Base-by-base conservation (phyloP, 176 grass and related monocot species). In the Tillandsia leiboldiana region DNA sequence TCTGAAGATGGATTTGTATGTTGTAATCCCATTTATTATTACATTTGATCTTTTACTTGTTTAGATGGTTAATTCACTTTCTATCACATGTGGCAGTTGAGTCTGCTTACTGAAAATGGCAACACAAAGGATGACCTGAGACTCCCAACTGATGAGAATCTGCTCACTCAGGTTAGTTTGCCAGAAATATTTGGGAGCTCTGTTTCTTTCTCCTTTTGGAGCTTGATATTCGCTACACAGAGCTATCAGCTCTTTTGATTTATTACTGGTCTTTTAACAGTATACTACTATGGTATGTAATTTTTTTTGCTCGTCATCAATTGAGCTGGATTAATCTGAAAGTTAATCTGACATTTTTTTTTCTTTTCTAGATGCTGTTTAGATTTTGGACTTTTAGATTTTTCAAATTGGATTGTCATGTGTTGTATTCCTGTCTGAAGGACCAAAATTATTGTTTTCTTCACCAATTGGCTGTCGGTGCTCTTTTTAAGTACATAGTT, bases 1-100 rank as follows among this genome's bases (percentile, higher is more conserved):
- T 82, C 84, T 72, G 79, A 87, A 69, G 84, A 87, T 87, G 84
- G 84, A 79, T 87, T 75, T 87, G 84, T 87, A 79, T 71, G 79
- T 71, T 20, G 2, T 7, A 12, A 10, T 62, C 49, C 53, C 23
- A 33, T 17, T 56, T 71, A 2, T 74, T 51, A 18, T 29, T 23
- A 7, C 3, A 12, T 56, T 10, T 29, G 58, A 8, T 27, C 1
- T 63, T 65, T 72, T 51, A 13, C 57, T 71, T 9, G 23, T 66
- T 11, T 23, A 12, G 26, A 2, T 15, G n/a, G 26, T 24, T 49
- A 12, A 33, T 20, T 66, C 4, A 3, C 1, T 51, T 64, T 48
- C 53, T 72, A 59, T 58, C 12, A 12, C 63, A 29, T 52, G 12
- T 78, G 68, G 63, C 62, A 87, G 84, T 66, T 87, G 52, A 87